A percentile compares a stretch with the other conserved stretches of the same genome.
Evolutionary conservation across 2,329 filamentous ascomycete genomes (phyloP).

Genomic region (Pseudogymnoascus sp.): DNA sequence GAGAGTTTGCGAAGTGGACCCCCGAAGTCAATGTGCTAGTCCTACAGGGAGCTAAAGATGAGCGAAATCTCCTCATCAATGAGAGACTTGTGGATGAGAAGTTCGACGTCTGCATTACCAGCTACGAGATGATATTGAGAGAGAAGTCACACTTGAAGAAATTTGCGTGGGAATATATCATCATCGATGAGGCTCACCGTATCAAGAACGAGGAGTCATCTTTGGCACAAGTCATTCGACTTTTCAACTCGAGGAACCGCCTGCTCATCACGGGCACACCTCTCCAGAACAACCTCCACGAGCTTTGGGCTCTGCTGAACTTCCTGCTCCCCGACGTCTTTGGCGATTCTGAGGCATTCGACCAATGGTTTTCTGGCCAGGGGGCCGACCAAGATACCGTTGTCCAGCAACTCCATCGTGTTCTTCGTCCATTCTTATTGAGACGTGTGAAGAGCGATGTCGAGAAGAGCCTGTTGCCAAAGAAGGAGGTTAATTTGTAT

Average conservation of each 20-base stretch:
- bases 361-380: slow-evolving; percentile 94
- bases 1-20: slow-evolving; percentile 90
- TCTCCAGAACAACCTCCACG: slow-evolving; percentile 95
- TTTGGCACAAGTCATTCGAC: slow-evolving; percentile 87
- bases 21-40: slow-evolving; percentile 93
- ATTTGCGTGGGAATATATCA: slow-evolving; percentile 99
- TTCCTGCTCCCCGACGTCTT: slow-evolving; percentile 98
- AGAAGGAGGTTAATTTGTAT: slow-evolving; percentile 96
- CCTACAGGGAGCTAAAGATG: slow-evolving; percentile 90
- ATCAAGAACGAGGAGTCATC: slow-evolving; percentile 99
- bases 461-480: slow-evolving; percentile 93
- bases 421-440: slow-evolving; percentile 86
- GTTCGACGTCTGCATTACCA: slow-evolving; percentile 97
- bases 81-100: slow-evolving; percentile 88
- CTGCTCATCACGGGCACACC: slow-evolving; percentile 95
- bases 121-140: slow-evolving; percentile 96
- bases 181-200: slow-evolving; percentile 95
- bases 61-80: slow-evolving; percentile 80
- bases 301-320: slow-evolving; percentile 95
- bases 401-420: slow-evolving; percentile 89
- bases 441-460: slow-evolving; percentile 96
- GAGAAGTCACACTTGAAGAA: slow-evolving; percentile 95
- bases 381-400: slow-evolving; percentile 89
- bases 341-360: slow-evolving; percentile 91
- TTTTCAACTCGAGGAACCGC: slow-evolving; percentile 93